phyloP scores from a whole-genome alignment of 2,329 filamentous ascomycete genomes.

The Xylariomycetidae sp. region DNA sequence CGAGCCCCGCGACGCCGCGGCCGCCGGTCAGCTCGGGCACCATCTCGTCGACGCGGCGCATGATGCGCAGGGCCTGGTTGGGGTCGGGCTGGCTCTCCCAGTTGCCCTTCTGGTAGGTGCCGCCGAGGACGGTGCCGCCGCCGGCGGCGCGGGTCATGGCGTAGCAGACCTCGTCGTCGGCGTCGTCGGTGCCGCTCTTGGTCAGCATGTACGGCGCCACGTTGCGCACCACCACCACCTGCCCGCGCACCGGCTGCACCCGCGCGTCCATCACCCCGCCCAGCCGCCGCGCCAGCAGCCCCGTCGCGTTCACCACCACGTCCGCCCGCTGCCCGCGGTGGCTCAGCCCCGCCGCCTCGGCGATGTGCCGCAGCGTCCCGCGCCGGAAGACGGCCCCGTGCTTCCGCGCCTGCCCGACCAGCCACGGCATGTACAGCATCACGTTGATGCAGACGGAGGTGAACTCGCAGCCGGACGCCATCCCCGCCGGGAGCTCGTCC shows the following conservation, averaged over 20 bases:
- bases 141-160: slow-evolving; percentile 73
- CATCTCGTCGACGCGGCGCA: slow-evolving; percentile 65
- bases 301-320: slow-evolving; percentile 79
- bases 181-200: slow-evolving; percentile 68
- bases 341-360: slow-evolving; percentile 59
- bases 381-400: slow-evolving; percentile 65
- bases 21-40: slow-evolving; percentile 51
- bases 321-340: slow-evolving; percentile 52
- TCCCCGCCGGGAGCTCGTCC: slow-evolving; percentile 54
- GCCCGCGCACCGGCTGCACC: slow-evolving; percentile 72
- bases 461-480: slow-evolving; percentile 69
- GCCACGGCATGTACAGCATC: slow-evolving; percentile 79
- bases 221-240: slow-evolving; percentile 79
- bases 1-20: slow-evolving; percentile 7
- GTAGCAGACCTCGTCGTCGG: slow-evolving; percentile 66
- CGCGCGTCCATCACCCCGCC: slow-evolving; percentile 74
- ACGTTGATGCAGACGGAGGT: slow-evolving; percentile 90
- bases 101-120: slow-evolving; percentile 71
- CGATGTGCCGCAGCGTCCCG: slow-evolving; percentile 60
- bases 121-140: slow-evolving; percentile 84
- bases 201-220: slow-evolving; percentile 64
- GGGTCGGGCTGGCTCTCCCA: slow-evolving; percentile 78
- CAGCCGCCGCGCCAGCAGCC: slow-evolving; percentile 66
- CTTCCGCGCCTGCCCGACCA: slow-evolving; percentile 71
- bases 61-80: slow-evolving; percentile 74